Evolutionary conservation across 2,329 filamentous ascomycete species (phyloP).

Genomic region (Ophiostoma sp.): DNA sequence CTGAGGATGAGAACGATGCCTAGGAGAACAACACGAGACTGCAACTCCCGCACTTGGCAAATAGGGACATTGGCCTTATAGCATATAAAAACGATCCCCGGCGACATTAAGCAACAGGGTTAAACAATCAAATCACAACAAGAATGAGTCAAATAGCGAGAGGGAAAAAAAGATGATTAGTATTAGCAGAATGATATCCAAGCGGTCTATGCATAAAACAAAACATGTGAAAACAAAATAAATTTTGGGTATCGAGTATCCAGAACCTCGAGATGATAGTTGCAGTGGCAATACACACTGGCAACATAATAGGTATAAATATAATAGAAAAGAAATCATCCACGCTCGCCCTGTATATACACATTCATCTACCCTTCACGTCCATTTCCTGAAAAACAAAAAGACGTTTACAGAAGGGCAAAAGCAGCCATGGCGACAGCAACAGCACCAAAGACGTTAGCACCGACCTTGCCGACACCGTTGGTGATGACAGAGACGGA

Average conservation of each 20-base stretch:
- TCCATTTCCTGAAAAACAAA: background rate
- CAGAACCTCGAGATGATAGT: slow-evolving; percentile 14
- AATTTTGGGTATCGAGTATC: slow-evolving; percentile 14
- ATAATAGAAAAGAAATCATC: slow-evolving; percentile 11
- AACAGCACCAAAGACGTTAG: slow-evolving; percentile 28
- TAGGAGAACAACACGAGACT: background rate
- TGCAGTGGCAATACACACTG: background rate
- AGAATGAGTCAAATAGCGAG: background rate
- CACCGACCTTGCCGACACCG: slow-evolving; percentile 28
- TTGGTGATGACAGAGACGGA: slow-evolving; percentile 33
- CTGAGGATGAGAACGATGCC: background rate
- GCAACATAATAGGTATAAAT: slow-evolving; percentile 8
- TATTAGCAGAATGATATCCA: background rate
- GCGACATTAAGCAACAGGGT: background rate
- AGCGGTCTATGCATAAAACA: slow-evolving; percentile 11
- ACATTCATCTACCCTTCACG: background rate
- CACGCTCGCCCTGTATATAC: background rate
- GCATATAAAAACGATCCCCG: background rate
- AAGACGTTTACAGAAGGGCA: slow-evolving; percentile 29
- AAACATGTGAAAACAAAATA: slow-evolving; percentile 15
- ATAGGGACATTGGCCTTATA: background rate
- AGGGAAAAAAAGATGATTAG: background rate
- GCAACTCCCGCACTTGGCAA: background rate
- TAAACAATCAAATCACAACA: background rate
- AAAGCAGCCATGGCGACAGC: slow-evolving; percentile 30